phyloP scores from a whole-genome alignment of 306 rosid species.

The Sophora flavescens region DNA sequence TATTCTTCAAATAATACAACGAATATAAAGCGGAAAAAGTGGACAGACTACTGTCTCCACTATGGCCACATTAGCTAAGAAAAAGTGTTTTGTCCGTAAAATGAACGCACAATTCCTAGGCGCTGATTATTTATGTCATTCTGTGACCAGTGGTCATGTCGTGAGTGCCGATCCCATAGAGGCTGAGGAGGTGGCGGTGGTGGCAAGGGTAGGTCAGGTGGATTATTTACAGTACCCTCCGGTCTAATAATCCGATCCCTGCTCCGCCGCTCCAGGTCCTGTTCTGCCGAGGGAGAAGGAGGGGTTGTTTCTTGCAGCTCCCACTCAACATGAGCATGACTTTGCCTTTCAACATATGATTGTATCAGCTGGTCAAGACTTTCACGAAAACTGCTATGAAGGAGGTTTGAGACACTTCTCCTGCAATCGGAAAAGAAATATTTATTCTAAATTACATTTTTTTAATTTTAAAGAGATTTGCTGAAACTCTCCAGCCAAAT shows the following conservation, averaged over 20 bases:
- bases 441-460: not conserved
- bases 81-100: conserved; percentile 45
- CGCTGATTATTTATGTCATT: conserved; percentile 74
- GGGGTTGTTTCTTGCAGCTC: conserved; percentile 71
- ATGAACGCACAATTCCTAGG: conserved; percentile 70
- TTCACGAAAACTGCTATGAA: conserved; percentile 92
- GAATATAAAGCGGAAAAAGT: conserved; percentile 5
- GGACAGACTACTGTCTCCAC: conserved; percentile 26
- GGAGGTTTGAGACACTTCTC: conserved; percentile 98
- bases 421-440: conserved; percentile 58
- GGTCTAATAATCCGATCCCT: conserved; percentile 58
- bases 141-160: conserved; percentile 74
- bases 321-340: conserved; percentile 73
- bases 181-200: conserved; percentile 75
- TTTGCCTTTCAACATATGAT: conserved; percentile 92
- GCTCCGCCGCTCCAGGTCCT: conserved; percentile 60
- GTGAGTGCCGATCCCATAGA: conserved; percentile 74
- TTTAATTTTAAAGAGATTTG: conserved; percentile 20
- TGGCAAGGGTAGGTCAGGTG: conserved; percentile 60
- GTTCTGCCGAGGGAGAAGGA: conserved; percentile 66
- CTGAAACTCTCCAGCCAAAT: conserved; percentile 37
- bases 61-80: conserved; percentile 46
- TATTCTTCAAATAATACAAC: conserved; percentile 15
- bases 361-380: conserved; percentile 90
- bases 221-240: conserved; percentile 55